These are phyloP conservation scores for Penicillium ochrochloron DNA, from an alignment of 495 filamentous ascomycete species.

Conservation along the genomic window DNA sequence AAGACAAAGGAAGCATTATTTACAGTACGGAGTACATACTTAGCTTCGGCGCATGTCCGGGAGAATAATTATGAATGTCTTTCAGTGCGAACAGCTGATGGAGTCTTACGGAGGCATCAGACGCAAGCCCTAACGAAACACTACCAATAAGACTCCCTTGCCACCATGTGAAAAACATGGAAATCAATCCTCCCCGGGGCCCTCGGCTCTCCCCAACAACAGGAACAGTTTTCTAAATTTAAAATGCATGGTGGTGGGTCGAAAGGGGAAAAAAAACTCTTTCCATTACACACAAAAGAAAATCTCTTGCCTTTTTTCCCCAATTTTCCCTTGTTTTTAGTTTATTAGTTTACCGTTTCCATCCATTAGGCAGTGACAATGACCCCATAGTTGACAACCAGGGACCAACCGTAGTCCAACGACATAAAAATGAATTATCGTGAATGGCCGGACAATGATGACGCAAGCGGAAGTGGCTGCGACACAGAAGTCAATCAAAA, in stretches of 20 bases:
- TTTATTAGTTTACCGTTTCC: background rate
- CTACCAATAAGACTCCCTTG: background rate
- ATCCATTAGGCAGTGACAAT: background rate
- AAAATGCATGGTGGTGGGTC: constrained; percentile 4
- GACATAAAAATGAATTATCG: background rate
- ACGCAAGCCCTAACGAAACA: constrained; percentile 7
- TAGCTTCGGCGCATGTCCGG: background rate
- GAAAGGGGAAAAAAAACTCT: background rate
- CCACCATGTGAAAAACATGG: constrained; percentile 9
- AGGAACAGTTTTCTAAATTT: background rate
- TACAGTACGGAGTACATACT: background rate
- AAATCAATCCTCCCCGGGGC: background rate
- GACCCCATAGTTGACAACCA: background rate
- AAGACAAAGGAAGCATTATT: background rate
- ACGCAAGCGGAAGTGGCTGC: constrained; percentile 22
- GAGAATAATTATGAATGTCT: background rate
- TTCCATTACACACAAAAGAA: background rate
- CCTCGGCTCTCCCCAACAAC: background rate
- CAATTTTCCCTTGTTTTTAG: background rate
- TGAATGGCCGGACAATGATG: constrained; percentile 22
- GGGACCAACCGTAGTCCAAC: constrained; percentile 2
- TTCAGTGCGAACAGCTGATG: background rate
- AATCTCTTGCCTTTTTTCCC: background rate
- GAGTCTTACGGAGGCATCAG: background rate
- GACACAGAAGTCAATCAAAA: background rate